phyloP scores from a whole-genome alignment of 768 basidiomycete species.

The Kockovaella imperatae region DNA sequence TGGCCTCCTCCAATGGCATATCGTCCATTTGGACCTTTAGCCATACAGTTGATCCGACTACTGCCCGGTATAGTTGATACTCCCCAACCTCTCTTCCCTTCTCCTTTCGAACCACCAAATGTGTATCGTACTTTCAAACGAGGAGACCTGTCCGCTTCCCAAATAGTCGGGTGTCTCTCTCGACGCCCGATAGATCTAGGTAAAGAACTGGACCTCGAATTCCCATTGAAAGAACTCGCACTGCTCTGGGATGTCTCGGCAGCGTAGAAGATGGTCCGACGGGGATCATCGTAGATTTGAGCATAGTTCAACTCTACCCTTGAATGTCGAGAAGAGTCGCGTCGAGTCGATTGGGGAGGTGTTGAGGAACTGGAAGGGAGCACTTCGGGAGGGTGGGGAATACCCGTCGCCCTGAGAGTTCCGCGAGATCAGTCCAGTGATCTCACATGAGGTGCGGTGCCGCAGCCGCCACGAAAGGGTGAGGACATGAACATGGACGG shows the following conservation, averaged over 20 bases:
- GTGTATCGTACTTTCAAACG: conserved; percentile 22
- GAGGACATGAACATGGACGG: too few relatives aligned
- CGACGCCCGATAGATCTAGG: conserved; percentile 2
- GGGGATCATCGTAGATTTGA: conserved; percentile 32
- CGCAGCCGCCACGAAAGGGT: too few relatives aligned
- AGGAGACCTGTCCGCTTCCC: not conserved
- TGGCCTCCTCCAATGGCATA: conserved; percentile 38
- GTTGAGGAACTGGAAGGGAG: too few relatives aligned
- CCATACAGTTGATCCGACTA: conserved; percentile 29
- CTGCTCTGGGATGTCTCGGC: conserved; percentile 14
- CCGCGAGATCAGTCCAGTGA: too few relatives aligned
- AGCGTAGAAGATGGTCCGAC: conserved; percentile 8
- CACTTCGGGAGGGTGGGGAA: too few relatives aligned
- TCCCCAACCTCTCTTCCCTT: conserved; percentile 16
- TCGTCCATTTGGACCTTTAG: conserved; percentile 31
- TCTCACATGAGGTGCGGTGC: too few relatives aligned
- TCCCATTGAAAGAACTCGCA: conserved; percentile 20
- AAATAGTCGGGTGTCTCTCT: conserved; percentile 2
- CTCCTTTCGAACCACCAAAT: too few relatives aligned
- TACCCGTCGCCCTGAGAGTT: too few relatives aligned
- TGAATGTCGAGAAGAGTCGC: too few relatives aligned
- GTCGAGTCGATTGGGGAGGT: too few relatives aligned
- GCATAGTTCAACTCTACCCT: too few relatives aligned
- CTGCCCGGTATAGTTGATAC: conserved; percentile 6
- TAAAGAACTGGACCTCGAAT: conserved; percentile 4